Evolutionary conservation across 2,329 filamentous ascomycete species (phyloP), one percentile per base, ranked within the genome.

Genomic region (Ophiocordyceps camponoti-rufipedis): DNA sequence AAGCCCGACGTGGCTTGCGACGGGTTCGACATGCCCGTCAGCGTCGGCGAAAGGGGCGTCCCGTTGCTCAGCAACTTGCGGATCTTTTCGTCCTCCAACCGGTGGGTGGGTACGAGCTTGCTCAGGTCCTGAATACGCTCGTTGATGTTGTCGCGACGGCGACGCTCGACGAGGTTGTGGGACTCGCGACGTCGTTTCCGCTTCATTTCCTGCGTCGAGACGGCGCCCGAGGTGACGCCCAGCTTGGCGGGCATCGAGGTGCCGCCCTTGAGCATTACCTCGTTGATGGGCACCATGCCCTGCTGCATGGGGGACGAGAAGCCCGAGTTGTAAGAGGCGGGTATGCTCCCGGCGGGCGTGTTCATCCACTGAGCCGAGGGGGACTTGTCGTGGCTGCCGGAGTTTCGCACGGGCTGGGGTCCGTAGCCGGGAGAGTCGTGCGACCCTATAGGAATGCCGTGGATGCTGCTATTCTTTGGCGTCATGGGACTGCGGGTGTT

Each of bases 101-200:
- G 80, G 62, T 98, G 91, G 49, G 81, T 74, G 23, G 91, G 91
- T 2, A 98, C 89, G 16, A 98, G 75, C 55, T 87, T 85, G 57
- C 89, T 94, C 8, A 98, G 74, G 58, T 98, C 91, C 57, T 96
- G 89, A 50, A 98, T 98, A 41, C 91, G 80, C 64, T 98, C 91
- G 54, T 98, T 98, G 70, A 98, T 98, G 59, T 96, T 96, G 66
- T 96, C 91, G 50, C 91, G 79, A 49, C 91, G 82, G 44, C 91
- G 81, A 47, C 91, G 85, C 67, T 98, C 91, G 11, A 98, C 91
- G 38, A 94, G 72, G 59, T 98, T 96, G 67, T 98, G 91, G 1
- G 89, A 96, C 57, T 95, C 91, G 38, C 91, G 76, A 48, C 91
- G 79, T 49, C 88, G 76, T 61, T 89, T 85, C 54, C 87, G 78